Evolutionary conservation across 345 rosid genomes (phyloP), one percentile per base, ranked within the genome.

Genomic region (Rhodamnia argentea): DNA sequence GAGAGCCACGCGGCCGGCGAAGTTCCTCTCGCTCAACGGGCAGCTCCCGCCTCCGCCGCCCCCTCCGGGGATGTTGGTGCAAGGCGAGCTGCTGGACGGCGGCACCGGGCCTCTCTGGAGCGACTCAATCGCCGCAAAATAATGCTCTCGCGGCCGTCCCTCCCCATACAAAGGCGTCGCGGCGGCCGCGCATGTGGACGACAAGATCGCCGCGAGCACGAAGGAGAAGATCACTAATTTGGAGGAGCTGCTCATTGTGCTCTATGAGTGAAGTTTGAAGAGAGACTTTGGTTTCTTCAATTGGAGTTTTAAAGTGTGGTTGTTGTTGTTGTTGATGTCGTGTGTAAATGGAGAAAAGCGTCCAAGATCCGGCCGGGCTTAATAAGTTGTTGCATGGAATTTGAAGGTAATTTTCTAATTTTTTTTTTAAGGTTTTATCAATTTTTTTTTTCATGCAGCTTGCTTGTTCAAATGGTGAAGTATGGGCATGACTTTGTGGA

Each of bases 1-100:
- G 40, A 13, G 81, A 70, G 81, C 81, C 20, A 40, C 47, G 54
- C 14, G 51, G 9, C 87, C 53, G 6, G 74, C 14, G 86, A 86
- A 87, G 90, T 89, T 86, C 92, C 90, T 58, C 86, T 29, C 86
- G 85, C 56, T 6, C 32, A 44, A 88, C 87, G 84, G 83, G 88
- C 87, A 32, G 81, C 10, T 10, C 84, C 88, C 50, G 88, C 89
- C 52, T 51, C 52, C 5, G 87, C 84, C 8, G 91, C 93, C 51
- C 51, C 62, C 55, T 27, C 70, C 86, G 60, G 85, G 74, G 59
- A 84, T 87, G 85, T 87, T 3, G 4, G 87, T 37, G 89, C 91
- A 86, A 1, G 24, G 2, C 18, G 88, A 83, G 40, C 85, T 76
- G 4, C 5, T 8, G 3, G 84, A 51, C 2, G 92, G 88, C 0